Evolutionary conservation across 2,329 filamentous ascomycete species (phyloP).

Genomic region (Talaromyces sp.): DNA sequence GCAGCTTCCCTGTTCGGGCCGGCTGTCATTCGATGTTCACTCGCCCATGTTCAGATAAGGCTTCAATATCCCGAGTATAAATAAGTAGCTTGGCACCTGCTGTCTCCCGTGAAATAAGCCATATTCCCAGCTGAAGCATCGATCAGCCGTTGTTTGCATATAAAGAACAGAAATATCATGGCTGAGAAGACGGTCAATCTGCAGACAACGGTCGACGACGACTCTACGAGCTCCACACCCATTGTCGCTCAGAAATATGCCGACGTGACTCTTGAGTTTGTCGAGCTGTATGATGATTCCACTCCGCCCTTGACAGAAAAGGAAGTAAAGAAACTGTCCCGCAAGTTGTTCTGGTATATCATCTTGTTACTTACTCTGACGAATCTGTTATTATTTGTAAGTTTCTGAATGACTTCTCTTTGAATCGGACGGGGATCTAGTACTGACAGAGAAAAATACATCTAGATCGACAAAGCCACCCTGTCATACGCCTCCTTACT

Average conservation of each 20-base stretch:
- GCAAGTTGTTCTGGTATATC: constrained; percentile 35
- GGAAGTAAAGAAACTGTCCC: constrained; percentile 29
- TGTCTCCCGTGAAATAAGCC: not conserved
- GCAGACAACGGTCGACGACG: not conserved
- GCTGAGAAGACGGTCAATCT: not conserved
- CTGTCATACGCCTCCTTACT: constrained; percentile 42
- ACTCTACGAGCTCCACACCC: not conserved
- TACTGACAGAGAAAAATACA: not conserved
- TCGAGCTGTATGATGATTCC: constrained; percentile 34
- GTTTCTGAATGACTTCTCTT: constrained; percentile 1
- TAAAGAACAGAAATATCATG: not conserved
- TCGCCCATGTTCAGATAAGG: not conserved
- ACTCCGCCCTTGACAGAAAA: constrained; percentile 33
- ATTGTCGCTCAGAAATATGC: constrained; percentile 24
- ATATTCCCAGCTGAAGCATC: not conserved
- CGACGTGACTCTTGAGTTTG: constrained; percentile 36
- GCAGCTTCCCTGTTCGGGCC: not conserved
- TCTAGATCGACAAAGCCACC: constrained; percentile 41
- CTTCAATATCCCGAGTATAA: not conserved
- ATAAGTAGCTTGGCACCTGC: not conserved
- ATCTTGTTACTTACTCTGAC: constrained; percentile 33
- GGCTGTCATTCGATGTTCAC: not conserved
- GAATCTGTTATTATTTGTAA: constrained; percentile 38
- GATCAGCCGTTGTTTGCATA: not conserved
- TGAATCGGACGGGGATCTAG: no score